Base-by-base conservation (phyloP, 768 basidiomycete species). In the Amyloporia xantha region DNA sequence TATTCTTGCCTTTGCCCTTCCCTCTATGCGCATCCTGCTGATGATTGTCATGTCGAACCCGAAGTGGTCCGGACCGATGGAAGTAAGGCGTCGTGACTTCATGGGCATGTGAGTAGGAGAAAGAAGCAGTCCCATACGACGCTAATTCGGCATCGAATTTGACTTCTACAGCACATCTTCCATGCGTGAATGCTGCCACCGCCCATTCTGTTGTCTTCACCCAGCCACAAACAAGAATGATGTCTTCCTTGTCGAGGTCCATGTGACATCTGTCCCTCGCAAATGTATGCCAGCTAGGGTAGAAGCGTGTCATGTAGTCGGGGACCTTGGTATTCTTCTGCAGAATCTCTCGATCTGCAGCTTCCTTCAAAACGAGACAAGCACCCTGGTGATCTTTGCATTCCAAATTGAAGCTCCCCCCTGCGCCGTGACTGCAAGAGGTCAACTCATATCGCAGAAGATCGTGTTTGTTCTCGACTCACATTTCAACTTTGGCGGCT, bases 131-230 rank as follows among this genome's bases (percentile, higher is more conserved):
- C 23, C 4, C 19, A 17, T 1, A 26, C 7, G 15, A 37, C 4
- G 1, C 26, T 42, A 43, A 43, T 19, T 35, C 36, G n/a, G 46
- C 51, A 5, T 17, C 21, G 12, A 52, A 52, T 5, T 19, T n/a
- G 5, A 52, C 2, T 13, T 38, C 40, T 7, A 35, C 47, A 5
- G 41, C 35, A 5, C 26, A 13, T 7, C 46, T 41, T 27, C 24
- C 45, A 21, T 41, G 7, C 4, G 15, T 10, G 42, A 45, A 44
- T 4, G 55, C 49, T 1, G 49, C 52, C 1, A 54, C 28, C 4
- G 48, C 50, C 56, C 56, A 57, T 21, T 44, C 43, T 13, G 40
- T 48, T 1, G 50, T 48, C 35, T 57, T 57, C 20, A 52, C 48
- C n/a, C 10, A 54, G 7, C 56, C 53, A 5, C n/a, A 23, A 1